Percentiles rank a stretch among this genome's conserved stretches.
Evolutionary conservation across 371 early-diverging fungal species (phyloP).

Genomic region (Actinomortierella wolfii): DNA sequence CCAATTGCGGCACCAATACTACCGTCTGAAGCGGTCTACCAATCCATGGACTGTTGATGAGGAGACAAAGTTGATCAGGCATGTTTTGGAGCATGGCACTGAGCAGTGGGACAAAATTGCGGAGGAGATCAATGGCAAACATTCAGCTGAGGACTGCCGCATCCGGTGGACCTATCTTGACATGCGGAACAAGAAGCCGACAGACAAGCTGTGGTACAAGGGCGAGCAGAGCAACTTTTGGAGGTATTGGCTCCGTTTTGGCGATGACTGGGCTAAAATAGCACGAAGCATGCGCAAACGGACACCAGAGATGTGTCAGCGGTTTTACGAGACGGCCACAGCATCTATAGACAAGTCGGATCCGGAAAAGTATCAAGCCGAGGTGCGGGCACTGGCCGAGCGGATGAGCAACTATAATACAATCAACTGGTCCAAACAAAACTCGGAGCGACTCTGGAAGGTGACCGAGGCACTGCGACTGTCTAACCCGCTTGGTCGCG

Average conservation of each 20-base stretch:
- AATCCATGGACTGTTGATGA: constrained; percentile 22
- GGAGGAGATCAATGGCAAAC: constrained; percentile 9
- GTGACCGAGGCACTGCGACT: constrained; percentile 8
- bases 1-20: constrained; percentile 34
- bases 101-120: constrained; percentile 23
- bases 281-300: constrained; percentile 14
- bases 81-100: constrained; percentile 33
- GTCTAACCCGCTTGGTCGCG: neutral
- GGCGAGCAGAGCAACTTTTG: constrained; percentile 34
- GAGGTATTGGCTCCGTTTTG: constrained; percentile 24
- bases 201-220: constrained; percentile 26
- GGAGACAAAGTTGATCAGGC: constrained; percentile 36
- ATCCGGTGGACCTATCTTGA: constrained; percentile 25
- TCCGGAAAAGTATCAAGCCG: constrained; percentile 5
- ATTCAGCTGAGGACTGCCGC: constrained; percentile 29
- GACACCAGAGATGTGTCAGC: constrained; percentile 7
- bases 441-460: constrained; percentile 24
- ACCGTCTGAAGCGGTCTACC: constrained; percentile 11
- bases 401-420: neutral
- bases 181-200: constrained; percentile 16
- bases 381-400: constrained; percentile 13
- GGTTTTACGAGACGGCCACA: constrained; percentile 18
- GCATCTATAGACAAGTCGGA: constrained; percentile 4
- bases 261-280: constrained; percentile 11
- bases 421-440: constrained; percentile 22